Percentiles rank a stretch among this genome's conserved stretches.
These are phyloP conservation scores for Syncephalastrum monosporum DNA, from an alignment of 371 early-diverging fungal genomes.

Conservation along the genomic window DNA sequence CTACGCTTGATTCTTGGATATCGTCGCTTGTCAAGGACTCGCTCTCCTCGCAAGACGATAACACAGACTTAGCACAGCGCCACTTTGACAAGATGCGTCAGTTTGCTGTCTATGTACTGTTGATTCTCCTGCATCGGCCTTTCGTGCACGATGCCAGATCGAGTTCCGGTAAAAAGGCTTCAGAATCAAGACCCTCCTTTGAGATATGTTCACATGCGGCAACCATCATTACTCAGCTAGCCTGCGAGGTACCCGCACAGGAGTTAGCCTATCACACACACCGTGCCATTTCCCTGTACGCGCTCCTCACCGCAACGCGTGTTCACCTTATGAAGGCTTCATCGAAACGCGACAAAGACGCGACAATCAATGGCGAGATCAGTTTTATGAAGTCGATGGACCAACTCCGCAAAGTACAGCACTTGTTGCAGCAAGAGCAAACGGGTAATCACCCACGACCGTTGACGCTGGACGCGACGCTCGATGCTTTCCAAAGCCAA, in stretches of 20 bases:
- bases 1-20: slow-evolving; percentile 29
- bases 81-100: slow-evolving; percentile 19
- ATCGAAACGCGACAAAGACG: slow-evolving; percentile 17
- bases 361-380: slow-evolving; percentile 20
- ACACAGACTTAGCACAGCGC: background rate
- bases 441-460: too few species aligned
- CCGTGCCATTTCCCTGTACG: slow-evolving; percentile 34
- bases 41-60: background rate
- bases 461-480: too few species aligned
- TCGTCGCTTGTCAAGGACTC: slow-evolving; percentile 21
- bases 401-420: too few species aligned
- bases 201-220: slow-evolving; percentile 43
- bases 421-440: too few species aligned
- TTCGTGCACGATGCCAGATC: slow-evolving; percentile 28
- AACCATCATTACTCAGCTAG: slow-evolving; percentile 35
- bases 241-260: slow-evolving; percentile 12
- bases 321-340: slow-evolving; percentile 44
- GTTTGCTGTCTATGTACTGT: slow-evolving; percentile 19
- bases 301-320: slow-evolving; percentile 38
- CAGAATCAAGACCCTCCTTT: slow-evolving; percentile 24
- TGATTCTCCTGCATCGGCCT: slow-evolving; percentile 45
- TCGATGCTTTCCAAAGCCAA: too few species aligned
- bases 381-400: slow-evolving; percentile 14
- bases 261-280: slow-evolving; percentile 38
- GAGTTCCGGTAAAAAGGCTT: slow-evolving; percentile 10